A percentile compares a stretch with the other conserved stretches of the same genome.
These are phyloP conservation scores for Fusarium sp. DNA, from an alignment of 2,329 filamentous ascomycete species.

Conservation along the genomic window DNA sequence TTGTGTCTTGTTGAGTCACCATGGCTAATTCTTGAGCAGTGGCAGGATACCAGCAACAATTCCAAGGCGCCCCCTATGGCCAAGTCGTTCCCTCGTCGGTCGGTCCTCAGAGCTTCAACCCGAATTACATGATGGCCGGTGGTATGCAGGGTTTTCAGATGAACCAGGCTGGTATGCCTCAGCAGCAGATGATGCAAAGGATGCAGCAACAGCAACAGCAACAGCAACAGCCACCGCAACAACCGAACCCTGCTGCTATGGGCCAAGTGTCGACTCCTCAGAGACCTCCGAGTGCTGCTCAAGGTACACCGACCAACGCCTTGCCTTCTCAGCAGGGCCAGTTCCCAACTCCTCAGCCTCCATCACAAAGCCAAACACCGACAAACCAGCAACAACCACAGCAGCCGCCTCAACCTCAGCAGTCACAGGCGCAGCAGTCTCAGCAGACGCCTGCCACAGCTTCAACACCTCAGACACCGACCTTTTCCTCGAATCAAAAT, in stretches of 20 bases:
- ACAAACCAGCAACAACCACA: constrained; percentile 44
- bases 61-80: constrained; percentile 68
- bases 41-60: constrained; percentile 70
- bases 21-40: constrained; percentile 53
- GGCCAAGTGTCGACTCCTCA: constrained; percentile 49
- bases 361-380: constrained; percentile 51
- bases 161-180: constrained; percentile 63
- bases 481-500: constrained; percentile 62
- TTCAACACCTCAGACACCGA: constrained; percentile 69
- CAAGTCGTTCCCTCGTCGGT: constrained; percentile 62
- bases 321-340: constrained; percentile 48
- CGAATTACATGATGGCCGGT: constrained; percentile 63
- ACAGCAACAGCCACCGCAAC: constrained; percentile 48
- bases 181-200: constrained; percentile 52
- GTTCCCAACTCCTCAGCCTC: constrained; percentile 52
- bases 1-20: not conserved
- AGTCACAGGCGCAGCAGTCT: constrained; percentile 19
- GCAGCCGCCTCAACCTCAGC: constrained; percentile 24
- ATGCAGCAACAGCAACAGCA: constrained; percentile 51
- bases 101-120: constrained; percentile 64
- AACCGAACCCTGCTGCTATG: constrained; percentile 39
- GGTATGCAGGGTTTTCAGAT: constrained; percentile 68
- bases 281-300: constrained; percentile 49
- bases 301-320: constrained; percentile 47
- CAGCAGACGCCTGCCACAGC: constrained; percentile 47